These are phyloP conservation scores for Podila horticola DNA, from an alignment of 192 early-diverging fungal species.

Conservation along the genomic window DNA sequence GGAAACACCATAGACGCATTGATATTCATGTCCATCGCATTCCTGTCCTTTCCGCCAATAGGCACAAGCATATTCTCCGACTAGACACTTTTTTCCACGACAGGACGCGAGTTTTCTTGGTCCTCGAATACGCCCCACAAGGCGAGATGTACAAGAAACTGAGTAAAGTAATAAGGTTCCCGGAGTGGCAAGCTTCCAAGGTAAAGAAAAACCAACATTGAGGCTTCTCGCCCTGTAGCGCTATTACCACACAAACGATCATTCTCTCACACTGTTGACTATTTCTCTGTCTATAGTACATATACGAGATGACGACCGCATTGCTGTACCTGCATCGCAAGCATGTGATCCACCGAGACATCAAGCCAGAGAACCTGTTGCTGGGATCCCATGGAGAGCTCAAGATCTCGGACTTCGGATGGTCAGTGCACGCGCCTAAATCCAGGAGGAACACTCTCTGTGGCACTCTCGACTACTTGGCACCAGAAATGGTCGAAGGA, in stretches of 20 bases:
- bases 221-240: not conserved
- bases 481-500: constrained; percentile 96
- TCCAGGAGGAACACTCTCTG: constrained; percentile 88
- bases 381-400: constrained; percentile 88
- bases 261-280: not conserved
- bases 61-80: constrained; percentile 94
- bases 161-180: constrained; percentile 73
- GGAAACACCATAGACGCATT: no score
- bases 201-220: constrained; percentile 43
- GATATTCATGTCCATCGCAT: not conserved
- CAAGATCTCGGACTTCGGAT: constrained; percentile 98
- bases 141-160: constrained; percentile 94
- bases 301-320: constrained; percentile 88
- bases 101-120: constrained; percentile 88
- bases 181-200: constrained; percentile 79
- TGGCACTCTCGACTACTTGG: constrained; percentile 95
- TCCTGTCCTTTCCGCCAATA: constrained; percentile 26
- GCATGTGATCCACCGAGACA: constrained; percentile 94
- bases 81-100: constrained; percentile 98
- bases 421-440: constrained; percentile 90
- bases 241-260: not conserved
- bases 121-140: constrained; percentile 94
- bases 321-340: constrained; percentile 89
- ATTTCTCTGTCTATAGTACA: constrained; percentile 67
- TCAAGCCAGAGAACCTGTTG: constrained; percentile 96